These are phyloP conservation scores for Debaryomyces sp. DNA, from an alignment of 1,139 yeast genomes.

Conservation along the genomic window DNA sequence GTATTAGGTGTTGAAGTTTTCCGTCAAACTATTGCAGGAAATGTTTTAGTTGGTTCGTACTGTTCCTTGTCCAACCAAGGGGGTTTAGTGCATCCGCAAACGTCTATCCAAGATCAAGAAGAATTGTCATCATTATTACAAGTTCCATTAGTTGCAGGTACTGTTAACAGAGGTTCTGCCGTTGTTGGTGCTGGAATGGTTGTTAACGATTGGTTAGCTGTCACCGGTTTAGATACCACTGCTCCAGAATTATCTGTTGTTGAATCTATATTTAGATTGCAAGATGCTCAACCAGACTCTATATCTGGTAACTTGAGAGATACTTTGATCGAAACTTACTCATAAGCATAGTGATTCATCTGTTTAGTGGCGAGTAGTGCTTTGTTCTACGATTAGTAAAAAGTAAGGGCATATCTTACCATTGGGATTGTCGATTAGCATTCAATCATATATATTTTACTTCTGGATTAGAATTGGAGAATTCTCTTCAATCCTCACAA, in stretches of 20 bases:
- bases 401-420: background rate
- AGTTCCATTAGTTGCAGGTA: constrained; percentile 98
- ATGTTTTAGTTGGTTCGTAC: constrained; percentile 95
- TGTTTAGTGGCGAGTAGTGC: background rate
- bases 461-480: constrained; percentile 4
- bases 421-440: background rate
- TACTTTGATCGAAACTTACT: constrained; percentile 86
- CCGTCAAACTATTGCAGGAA: constrained; percentile 98
- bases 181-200: constrained; percentile 99
- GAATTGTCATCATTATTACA: constrained; percentile 93
- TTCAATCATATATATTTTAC: constrained; percentile 5
- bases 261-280: constrained; percentile 92
- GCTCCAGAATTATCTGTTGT: constrained; percentile 98
- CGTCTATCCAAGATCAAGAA: constrained; percentile 96
- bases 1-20: constrained; percentile 99
- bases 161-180: constrained; percentile 95
- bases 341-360: constrained; percentile 20
- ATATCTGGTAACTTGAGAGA: constrained; percentile 85
- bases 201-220: constrained; percentile 98
- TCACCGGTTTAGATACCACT: constrained; percentile 95
- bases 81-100: constrained; percentile 97
- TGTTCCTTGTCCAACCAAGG: constrained; percentile 96
- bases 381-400: background rate
- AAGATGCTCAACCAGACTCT: constrained; percentile 85
- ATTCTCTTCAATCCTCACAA: background rate